Conservation (phyloP, 495 filamentous ascomycete species). For the Aspergillus haitiensis region DNA sequence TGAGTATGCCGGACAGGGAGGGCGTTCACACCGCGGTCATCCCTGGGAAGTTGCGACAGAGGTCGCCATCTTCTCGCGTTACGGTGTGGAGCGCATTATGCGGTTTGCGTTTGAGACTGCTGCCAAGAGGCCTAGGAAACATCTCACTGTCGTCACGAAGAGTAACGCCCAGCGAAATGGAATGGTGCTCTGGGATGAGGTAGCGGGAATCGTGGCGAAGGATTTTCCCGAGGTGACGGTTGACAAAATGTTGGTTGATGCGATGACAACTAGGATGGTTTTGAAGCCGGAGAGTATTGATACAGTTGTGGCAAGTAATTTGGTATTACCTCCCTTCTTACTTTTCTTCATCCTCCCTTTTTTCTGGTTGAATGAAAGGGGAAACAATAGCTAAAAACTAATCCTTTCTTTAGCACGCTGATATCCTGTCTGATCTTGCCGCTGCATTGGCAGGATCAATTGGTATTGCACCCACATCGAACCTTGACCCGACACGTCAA, state of each 20-base stretch:
- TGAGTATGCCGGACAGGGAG: constrained; percentile 59
- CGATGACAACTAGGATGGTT: constrained; percentile 60
- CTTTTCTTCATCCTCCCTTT: background rate
- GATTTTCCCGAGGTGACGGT: constrained; percentile 55
- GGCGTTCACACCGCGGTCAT: constrained; percentile 49
- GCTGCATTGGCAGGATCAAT: constrained; percentile 57
- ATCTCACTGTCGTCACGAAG: constrained; percentile 59
- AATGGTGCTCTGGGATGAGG: constrained; percentile 59
- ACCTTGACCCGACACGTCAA: constrained; percentile 61
- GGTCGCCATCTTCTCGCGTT: constrained; percentile 54
- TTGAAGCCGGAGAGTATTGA: constrained; percentile 54
- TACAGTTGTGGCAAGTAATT: constrained; percentile 58
- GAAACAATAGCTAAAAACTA: constrained; percentile 5
- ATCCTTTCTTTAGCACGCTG: constrained; percentile 43
- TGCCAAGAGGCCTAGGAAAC: constrained; percentile 45
- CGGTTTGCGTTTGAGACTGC: constrained; percentile 57
- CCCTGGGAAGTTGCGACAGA: constrained; percentile 57
- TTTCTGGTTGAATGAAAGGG: background rate
- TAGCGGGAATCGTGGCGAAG: constrained; percentile 44
- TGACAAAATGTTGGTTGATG: constrained; percentile 62
- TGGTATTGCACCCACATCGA: constrained; percentile 60
- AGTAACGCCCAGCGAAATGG: constrained; percentile 59
- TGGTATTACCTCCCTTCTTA: constrained; percentile 31
- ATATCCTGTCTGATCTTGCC: constrained; percentile 60
- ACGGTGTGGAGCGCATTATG: constrained; percentile 56